phyloP scores from a whole-genome alignment of 1,139 yeast species.

The Protomyces inouyei region DNA sequence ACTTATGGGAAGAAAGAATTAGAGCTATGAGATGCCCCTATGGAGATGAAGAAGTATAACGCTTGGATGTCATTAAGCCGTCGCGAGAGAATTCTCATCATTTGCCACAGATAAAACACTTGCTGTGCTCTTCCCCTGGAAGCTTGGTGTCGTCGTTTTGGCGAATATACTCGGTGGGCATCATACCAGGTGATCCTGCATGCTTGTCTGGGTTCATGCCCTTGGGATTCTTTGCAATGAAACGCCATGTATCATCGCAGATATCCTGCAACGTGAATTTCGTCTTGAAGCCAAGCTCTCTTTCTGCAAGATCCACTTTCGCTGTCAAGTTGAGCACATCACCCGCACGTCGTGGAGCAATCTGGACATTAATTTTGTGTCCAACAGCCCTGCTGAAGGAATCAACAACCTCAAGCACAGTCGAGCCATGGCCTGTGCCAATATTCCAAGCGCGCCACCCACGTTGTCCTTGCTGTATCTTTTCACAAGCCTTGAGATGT shows the following conservation, averaged over 20 bases:
- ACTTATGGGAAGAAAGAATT: not conserved
- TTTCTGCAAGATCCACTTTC: slow-evolving; percentile 59
- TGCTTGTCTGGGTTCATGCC: slow-evolving; percentile 24
- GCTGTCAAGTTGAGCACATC: slow-evolving; percentile 76
- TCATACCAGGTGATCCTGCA: slow-evolving; percentile 22
- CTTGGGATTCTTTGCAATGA: slow-evolving; percentile 64
- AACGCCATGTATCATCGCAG: slow-evolving; percentile 69
- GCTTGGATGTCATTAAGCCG: not conserved
- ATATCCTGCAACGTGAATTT: slow-evolving; percentile 56
- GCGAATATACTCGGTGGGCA: slow-evolving; percentile 3
- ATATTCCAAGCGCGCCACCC: slow-evolving; percentile 77
- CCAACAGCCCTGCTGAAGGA: slow-evolving; percentile 71
- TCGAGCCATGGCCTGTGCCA: slow-evolving; percentile 75
- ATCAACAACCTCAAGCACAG: slow-evolving; percentile 66
- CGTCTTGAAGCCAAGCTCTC: slow-evolving; percentile 64
- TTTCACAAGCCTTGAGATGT: slow-evolving; percentile 65
- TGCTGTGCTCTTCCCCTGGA: slow-evolving; percentile 22
- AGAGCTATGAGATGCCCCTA: not conserved
- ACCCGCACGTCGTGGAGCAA: slow-evolving; percentile 66
- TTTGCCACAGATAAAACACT: slow-evolving; percentile 16
- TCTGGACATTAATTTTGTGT: slow-evolving; percentile 57
- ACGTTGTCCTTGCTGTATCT: slow-evolving; percentile 45
- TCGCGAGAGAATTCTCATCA: not conserved
- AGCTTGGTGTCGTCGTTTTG: not conserved
- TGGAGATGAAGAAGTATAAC: not conserved